Base-by-base conservation (phyloP, 139 green algal genomes). In the Zygnema cylindricum region DNA sequence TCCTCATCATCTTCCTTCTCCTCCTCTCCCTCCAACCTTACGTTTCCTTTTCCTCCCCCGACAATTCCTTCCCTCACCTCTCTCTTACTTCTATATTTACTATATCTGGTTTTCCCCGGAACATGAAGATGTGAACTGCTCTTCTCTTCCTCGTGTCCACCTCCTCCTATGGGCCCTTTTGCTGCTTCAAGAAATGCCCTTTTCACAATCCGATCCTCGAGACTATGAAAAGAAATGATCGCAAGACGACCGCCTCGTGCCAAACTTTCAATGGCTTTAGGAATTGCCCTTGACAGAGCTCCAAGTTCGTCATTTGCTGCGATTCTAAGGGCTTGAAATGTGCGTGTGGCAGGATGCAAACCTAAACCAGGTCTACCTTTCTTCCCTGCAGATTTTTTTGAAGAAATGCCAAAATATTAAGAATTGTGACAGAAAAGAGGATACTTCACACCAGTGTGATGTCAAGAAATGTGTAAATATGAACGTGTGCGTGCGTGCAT, bases 141-240 rank as follows among this genome's bases (percentile, higher is more conserved):
- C 49, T 63, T 16, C 71, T 16, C 71, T 16, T 79, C 71, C 71
- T 79, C 71, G 7, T 41, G 11, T 11, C 36, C 71, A 3, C 49
- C 49, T n/a, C 39, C 39, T 30, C 69, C 77, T 75, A 25, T 39
- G 39, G n/a, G 0, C 33, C 36, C 22, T 30, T 39, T 54, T 1
- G 81, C 81, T 55, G 81, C 81, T 16, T 76, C 81, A 33, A 92
- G 49, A 82, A 99, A 97, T 23, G 95, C 95, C 55, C 93, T 92
- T 93, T 99, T 99, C 1, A 99, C 96, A 2, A 97, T 93, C 0
- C 96, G 76, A 92, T 99, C 97, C 93, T 99, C 97, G 30, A 99
- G 92, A 36, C 89, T 95, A 91, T 99, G 97, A 87, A 99, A 99
- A 41, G 91, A 95, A 89, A 99, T 98, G 25, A 99, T 92, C 0